These are phyloP conservation scores for Cryptosporidium xiaoi DNA, from an alignment of 169 alveolate genomes.

Conservation along the genomic window DNA sequence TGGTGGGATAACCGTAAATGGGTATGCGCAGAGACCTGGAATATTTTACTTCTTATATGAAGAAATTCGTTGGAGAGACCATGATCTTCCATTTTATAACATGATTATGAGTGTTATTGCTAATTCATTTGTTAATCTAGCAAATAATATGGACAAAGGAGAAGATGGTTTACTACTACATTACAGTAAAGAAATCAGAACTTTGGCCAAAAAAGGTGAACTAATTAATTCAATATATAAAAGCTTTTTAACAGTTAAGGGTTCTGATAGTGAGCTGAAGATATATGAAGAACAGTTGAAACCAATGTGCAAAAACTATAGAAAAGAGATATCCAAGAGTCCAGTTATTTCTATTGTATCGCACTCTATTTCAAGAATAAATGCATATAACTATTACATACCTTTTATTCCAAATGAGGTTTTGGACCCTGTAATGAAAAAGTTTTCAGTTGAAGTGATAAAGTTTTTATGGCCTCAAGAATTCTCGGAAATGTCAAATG, in stretches of 20 bases:
- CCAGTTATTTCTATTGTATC: slow-evolving; percentile 59
- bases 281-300: slow-evolving; percentile 69
- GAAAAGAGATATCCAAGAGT: slow-evolving; percentile 52
- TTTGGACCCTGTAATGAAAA: slow-evolving; percentile 59
- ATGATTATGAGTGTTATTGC: slow-evolving; percentile 56
- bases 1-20: slow-evolving; percentile 64
- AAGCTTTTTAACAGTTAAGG: slow-evolving; percentile 45
- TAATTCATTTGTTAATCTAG: slow-evolving; percentile 18
- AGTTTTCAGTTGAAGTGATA: slow-evolving; percentile 43
- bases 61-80: slow-evolving; percentile 73
- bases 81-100: slow-evolving; percentile 62
- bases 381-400: slow-evolving; percentile 49
- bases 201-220: slow-evolving; percentile 44
- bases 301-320: slow-evolving; percentile 41
- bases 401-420: slow-evolving; percentile 57
- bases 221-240: slow-evolving; percentile 54
- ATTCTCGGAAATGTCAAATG: slow-evolving; percentile 53
- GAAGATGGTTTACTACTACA: slow-evolving; percentile 49
- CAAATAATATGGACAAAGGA: slow-evolving; percentile 15
- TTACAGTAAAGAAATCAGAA: slow-evolving; percentile 45
- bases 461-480: slow-evolving; percentile 53
- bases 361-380: slow-evolving; percentile 24
- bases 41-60: slow-evolving; percentile 60
- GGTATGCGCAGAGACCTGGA: slow-evolving; percentile 68
- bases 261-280: slow-evolving; percentile 41